Evolutionary conservation across 805 yeast species (phyloP).

Genomic region (Ogataea zsoltii): DNA sequence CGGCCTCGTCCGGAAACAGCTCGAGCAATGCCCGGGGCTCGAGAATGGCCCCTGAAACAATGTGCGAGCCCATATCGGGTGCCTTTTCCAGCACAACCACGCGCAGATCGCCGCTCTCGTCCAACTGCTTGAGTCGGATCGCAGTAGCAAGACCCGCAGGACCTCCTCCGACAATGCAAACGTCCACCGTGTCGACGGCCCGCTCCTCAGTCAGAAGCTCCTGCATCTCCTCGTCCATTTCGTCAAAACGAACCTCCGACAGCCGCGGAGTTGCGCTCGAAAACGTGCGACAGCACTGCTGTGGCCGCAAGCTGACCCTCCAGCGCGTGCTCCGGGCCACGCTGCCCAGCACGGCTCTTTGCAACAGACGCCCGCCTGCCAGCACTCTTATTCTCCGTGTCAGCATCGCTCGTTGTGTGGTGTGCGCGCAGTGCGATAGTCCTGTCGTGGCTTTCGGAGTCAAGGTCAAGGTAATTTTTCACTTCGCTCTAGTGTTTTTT

Average conservation of each 20-base stretch:
- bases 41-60: slow-evolving; percentile 88
- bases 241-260: slow-evolving; percentile 27
- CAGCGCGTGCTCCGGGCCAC: too few species aligned
- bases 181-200: slow-evolving; percentile 86
- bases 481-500: not conserved
- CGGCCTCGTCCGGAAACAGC: slow-evolving; percentile 70
- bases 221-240: slow-evolving; percentile 44
- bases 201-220: slow-evolving; percentile 60
- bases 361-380: too few species aligned
- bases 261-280: not conserved
- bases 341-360: too few species aligned
- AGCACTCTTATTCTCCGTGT: too few species aligned
- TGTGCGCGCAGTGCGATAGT: too few species aligned
- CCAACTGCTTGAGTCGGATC: slow-evolving; percentile 82
- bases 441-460: too few species aligned
- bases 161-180: slow-evolving; percentile 96
- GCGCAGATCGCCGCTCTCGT: slow-evolving; percentile 62
- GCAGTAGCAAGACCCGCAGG: slow-evolving; percentile 98
- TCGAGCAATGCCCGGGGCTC: slow-evolving; percentile 90
- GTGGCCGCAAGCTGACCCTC: not conserved
- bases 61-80: slow-evolving; percentile 90
- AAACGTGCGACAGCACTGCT: not conserved
- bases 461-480: too few species aligned
- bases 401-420: too few species aligned
- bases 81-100: slow-evolving; percentile 92